phyloP scores from a whole-genome alignment of 352 stramenopile genomes.

The Phytophthora lateralis region DNA sequence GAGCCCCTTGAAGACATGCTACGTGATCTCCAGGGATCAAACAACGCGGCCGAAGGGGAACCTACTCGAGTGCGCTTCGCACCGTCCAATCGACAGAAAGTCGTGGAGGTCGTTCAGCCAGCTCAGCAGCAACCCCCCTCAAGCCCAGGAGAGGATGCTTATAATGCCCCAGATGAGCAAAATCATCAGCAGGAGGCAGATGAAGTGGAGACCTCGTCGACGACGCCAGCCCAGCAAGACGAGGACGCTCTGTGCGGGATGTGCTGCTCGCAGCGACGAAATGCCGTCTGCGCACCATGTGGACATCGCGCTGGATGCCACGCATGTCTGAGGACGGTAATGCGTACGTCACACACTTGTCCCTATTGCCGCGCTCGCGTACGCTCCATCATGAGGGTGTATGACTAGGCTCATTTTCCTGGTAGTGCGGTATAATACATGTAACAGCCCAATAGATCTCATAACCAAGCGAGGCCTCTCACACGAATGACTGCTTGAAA shows the following conservation, averaged over 20 bases:
- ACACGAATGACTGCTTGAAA: too few relatives aligned
- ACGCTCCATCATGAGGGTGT: slow-evolving; percentile 54
- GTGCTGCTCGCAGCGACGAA: slow-evolving; percentile 47
- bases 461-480: too few relatives aligned
- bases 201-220: not conserved
- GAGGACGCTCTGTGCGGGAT: slow-evolving; percentile 47
- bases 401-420: slow-evolving; percentile 41
- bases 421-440: too few relatives aligned
- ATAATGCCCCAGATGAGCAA: not conserved
- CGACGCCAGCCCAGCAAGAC: not conserved
- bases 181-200: not conserved
- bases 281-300: slow-evolving; percentile 60
- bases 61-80: slow-evolving; percentile 17
- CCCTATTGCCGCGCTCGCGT: slow-evolving; percentile 53
- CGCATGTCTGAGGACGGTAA: slow-evolving; percentile 44
- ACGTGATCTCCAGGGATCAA: slow-evolving; percentile 13
- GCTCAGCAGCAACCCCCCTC: slow-evolving; percentile 5
- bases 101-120: slow-evolving; percentile 22
- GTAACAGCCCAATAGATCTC: too few relatives aligned
- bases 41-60: not conserved
- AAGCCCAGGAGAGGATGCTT: slow-evolving; percentile 5
- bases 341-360: slow-evolving; percentile 38
- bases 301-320: slow-evolving; percentile 58
- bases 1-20: slow-evolving; percentile 36
- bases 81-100: slow-evolving; percentile 19